Base-by-base conservation (phyloP, 495 filamentous ascomycete genomes). In the Aspergillus saccharolyticus region DNA sequence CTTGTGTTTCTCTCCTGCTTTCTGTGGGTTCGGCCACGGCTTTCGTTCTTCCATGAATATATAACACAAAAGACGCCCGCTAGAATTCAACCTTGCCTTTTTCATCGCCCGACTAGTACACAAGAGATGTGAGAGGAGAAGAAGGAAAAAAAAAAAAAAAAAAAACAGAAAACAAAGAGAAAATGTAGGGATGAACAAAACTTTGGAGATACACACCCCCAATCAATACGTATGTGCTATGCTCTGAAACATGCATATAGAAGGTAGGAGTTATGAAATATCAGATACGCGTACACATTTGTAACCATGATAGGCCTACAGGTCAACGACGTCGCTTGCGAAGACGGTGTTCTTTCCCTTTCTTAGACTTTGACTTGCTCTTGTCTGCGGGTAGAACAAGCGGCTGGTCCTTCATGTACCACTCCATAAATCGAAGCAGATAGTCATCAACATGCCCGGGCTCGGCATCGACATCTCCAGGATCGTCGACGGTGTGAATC, bases 311-410 rank as follows among this genome's bases (percentile, higher is more conserved):
- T 49, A 21, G 19, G 15, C 46, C 21, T 28, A 16, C 20, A 15
- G n/a, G n/a, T 44, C 42, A 78, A 45, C 72, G 72, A 42, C 73
- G 72, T 60, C 73, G 63, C 63, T 75, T 76, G 33, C 63, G 50
- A n/a, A 80, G 66, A 56, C 70, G 73, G 59, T 79, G 77, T 65
- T 93, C 90, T 62, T 85, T 88, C 52, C 87, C 88, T 72, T 89
- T 91, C 65, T 85, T 85, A 56, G 75, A 76, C 69, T 80, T 85
- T 73, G 89, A 94, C 76, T 84, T 89, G 69, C 83, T 91, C 72
- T 89, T 90, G 64, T 92, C 90, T 62, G 79, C 80, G 4, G 91
- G 90, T 53, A 90, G 80, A 57, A 90, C 85, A 51, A 96, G 78
- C 24, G 88, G 85, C 55, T 91, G 86, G 55, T 89, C 85, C 63